phyloP scores from a whole-genome alignment of 2,329 filamentous ascomycete species.

The Chrysoporthe puriensis region DNA sequence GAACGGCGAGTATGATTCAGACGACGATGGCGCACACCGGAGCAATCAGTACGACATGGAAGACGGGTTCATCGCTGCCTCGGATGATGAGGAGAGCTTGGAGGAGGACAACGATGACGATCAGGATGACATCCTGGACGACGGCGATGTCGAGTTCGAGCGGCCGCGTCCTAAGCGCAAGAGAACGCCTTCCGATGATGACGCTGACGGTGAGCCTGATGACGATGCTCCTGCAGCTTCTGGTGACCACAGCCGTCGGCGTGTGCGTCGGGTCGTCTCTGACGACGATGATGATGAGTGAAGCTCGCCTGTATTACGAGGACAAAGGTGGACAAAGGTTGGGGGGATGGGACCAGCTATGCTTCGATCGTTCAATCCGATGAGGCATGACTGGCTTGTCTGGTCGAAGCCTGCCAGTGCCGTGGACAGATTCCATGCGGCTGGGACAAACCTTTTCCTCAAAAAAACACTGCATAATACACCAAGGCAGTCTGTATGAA shows the following conservation, averaged over 20 bases:
- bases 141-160: conserved; percentile 64
- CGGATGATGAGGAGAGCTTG: conserved; percentile 68
- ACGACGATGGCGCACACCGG: conserved; percentile 68
- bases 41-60: conserved; percentile 80
- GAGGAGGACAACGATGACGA: conserved; percentile 67
- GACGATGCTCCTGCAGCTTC: conserved; percentile 46
- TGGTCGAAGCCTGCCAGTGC: neutral
- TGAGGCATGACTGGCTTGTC: neutral
- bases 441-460: neutral
- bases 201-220: conserved; percentile 58
- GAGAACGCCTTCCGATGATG: conserved; percentile 51
- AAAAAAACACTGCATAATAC: neutral
- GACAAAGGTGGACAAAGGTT: neutral
- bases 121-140: conserved; percentile 60
- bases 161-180: conserved; percentile 54
- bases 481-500: neutral
- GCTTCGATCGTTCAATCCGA: neutral
- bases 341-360: neutral
- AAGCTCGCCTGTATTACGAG: neutral
- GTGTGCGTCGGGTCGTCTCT: conserved; percentile 58
- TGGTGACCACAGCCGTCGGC: conserved; percentile 45
- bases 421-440: neutral
- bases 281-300: conserved; percentile 63
- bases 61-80: conserved; percentile 76
- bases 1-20: conserved; percentile 73